Evolutionary conservation across 371 early-diverging fungal species (phyloP).

Genomic region (Mucor saturninus): DNA sequence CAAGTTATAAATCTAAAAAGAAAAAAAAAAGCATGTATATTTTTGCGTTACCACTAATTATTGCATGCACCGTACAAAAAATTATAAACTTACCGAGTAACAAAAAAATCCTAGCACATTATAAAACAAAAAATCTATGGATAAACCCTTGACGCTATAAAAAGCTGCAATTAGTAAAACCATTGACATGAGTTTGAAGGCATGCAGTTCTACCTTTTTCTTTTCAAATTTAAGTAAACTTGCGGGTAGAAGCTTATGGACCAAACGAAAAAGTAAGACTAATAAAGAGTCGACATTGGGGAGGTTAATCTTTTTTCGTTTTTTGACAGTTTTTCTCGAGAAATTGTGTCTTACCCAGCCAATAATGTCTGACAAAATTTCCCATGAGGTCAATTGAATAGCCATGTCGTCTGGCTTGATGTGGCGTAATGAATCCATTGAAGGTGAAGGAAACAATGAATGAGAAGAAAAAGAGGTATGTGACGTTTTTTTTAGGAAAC

Average conservation of each 20-base stretch:
- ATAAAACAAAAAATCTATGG: slow-evolving; percentile 81
- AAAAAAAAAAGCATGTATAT: not conserved
- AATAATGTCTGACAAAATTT: slow-evolving; percentile 2
- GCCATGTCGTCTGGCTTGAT: too few relatives aligned
- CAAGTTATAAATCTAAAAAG: slow-evolving; percentile 64
- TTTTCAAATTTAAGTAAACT: slow-evolving; percentile 36
- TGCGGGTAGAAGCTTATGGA: slow-evolving; percentile 51
- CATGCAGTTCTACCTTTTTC: slow-evolving; percentile 33
- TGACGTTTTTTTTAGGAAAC: too few relatives aligned
- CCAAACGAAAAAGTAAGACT: slow-evolving; percentile 47
- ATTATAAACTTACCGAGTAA: slow-evolving; percentile 56
- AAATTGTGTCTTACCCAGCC: slow-evolving; percentile 37
- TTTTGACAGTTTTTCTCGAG: not conserved
- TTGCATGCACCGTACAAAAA: not conserved
- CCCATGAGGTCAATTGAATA: too few relatives aligned
- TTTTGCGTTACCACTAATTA: not conserved
- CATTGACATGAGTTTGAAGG: not conserved
- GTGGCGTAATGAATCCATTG: too few relatives aligned
- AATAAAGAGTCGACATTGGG: not conserved
- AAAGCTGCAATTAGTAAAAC: not conserved
- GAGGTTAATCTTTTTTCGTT: too few relatives aligned
- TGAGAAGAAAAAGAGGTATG: too few relatives aligned
- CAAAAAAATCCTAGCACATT: slow-evolving; percentile 81
- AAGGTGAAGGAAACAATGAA: too few relatives aligned
- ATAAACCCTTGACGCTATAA: slow-evolving; percentile 75